A percentile compares a stretch with the other conserved stretches of the same genome.
Conservation (phyloP, 805 yeast species). For the Cyberlindnera xishuangbannaensis region DNA sequence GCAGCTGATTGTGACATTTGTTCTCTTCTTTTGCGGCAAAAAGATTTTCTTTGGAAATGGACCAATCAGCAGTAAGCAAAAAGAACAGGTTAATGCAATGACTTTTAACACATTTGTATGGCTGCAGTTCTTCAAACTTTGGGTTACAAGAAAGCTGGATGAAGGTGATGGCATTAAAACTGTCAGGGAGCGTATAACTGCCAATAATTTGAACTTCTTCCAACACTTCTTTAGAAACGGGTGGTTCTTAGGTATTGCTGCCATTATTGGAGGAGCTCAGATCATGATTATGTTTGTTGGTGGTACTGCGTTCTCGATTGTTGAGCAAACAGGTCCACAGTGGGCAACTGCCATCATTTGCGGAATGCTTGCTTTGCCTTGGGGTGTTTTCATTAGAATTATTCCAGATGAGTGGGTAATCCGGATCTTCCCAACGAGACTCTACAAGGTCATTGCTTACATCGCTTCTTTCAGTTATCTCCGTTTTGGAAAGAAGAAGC, state of each 20-base stretch:
- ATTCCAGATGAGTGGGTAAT: constrained; percentile 78
- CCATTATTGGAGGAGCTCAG: constrained; percentile 78
- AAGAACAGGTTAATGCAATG: constrained; percentile 66
- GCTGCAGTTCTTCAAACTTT: constrained; percentile 92
- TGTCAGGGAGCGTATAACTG: constrained; percentile 52
- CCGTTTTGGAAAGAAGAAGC: constrained; percentile 8
- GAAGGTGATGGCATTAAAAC: constrained; percentile 66
- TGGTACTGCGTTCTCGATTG: constrained; percentile 88
- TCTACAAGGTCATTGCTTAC: constrained; percentile 13
- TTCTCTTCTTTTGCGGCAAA: constrained; percentile 73
- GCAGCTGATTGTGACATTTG: constrained; percentile 77
- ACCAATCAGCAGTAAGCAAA: constrained; percentile 35
- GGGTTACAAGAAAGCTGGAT: constrained; percentile 87
- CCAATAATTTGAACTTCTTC: constrained; percentile 72
- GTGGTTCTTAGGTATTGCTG: constrained; percentile 70
- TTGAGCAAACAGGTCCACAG: constrained; percentile 72
- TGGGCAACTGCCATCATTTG: constrained; percentile 50
- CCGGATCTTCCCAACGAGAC: constrained; percentile 56
- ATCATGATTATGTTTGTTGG: constrained; percentile 93
- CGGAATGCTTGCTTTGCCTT: constrained; percentile 44
- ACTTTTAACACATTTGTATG: constrained; percentile 96
- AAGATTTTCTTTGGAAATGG: constrained; percentile 43
- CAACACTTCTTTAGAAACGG: constrained; percentile 76
- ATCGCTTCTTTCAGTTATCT: constrained; percentile 18
- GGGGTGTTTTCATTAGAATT: constrained; percentile 69